Conservation (phyloP, 1,139 yeast species). For the Sugiyamaella castrensis region DNA sequence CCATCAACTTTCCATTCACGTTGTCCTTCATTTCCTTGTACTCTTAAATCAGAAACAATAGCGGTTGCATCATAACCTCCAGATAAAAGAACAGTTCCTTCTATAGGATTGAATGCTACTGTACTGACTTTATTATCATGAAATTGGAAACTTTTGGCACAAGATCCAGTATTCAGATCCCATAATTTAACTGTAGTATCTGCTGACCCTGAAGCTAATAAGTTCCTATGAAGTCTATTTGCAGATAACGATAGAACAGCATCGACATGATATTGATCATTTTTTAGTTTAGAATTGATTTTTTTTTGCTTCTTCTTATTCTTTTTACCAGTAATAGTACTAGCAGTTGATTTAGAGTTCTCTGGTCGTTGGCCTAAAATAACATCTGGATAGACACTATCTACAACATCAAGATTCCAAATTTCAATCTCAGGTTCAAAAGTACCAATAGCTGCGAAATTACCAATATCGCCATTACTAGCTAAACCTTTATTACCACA, state of each 20-base stretch:
- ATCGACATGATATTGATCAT: conserved; percentile 83
- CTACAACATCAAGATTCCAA: conserved; percentile 92
- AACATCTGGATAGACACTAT: conserved; percentile 91
- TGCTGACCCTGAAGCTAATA: conserved; percentile 92
- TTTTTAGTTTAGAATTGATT: conserved; percentile 49
- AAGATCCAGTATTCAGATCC: conserved; percentile 76
- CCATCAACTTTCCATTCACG: conserved; percentile 63
- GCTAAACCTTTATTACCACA: conserved; percentile 15
- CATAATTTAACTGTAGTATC: conserved; percentile 92
- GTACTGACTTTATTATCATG: conserved; percentile 82
- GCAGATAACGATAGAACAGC: conserved; percentile 88
- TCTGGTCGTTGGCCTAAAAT: conserved; percentile 77
- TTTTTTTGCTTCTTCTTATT: conserved; percentile 52
- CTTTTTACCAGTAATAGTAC: conserved; percentile 31
- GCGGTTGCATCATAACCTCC: conserved; percentile 90
- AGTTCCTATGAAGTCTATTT: conserved; percentile 76
- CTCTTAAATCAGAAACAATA: conserved; percentile 80
- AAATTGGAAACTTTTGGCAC: conserved; percentile 52
- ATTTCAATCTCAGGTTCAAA: conserved; percentile 96
- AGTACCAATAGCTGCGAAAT: conserved; percentile 94
- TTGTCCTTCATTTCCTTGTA: conserved; percentile 62
- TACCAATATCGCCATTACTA: conserved; percentile 51
- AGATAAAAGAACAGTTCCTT: conserved; percentile 76
- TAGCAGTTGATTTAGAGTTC: conserved; percentile 43
- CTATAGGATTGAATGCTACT: conserved; percentile 79